Evolutionary conservation across 305 asterid genomes (phyloP).

Genomic region (Euphrasia arctica): DNA sequence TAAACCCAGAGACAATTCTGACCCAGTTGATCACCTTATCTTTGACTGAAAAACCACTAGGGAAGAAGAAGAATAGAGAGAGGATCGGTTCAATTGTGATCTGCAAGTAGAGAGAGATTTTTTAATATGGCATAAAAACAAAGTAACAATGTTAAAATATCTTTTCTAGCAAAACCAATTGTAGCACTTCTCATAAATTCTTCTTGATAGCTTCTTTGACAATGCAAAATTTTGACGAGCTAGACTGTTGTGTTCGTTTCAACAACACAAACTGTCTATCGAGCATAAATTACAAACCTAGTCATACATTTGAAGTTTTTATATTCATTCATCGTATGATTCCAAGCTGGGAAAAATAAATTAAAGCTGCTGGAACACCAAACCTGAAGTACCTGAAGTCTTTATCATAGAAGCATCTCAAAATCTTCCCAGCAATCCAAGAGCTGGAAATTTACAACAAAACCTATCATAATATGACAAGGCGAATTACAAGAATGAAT

Average conservation of each 20-base stretch:
- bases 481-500: constrained; percentile 19
- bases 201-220: constrained; percentile 12
- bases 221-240: constrained; percentile 16
- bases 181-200: constrained; percentile 18
- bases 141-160: constrained; percentile 17
- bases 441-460: constrained; percentile 52
- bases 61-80: constrained; percentile 63
- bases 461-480: constrained; percentile 25
- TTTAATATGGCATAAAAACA: constrained; percentile 19
- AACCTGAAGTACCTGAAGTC: constrained; percentile 80
- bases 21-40: constrained; percentile 81
- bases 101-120: constrained; percentile 47
- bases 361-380: constrained; percentile 17
- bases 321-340: constrained; percentile 17
- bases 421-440: constrained; percentile 87
- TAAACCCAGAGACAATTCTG: constrained; percentile 69
- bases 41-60: constrained; percentile 64
- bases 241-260: constrained; percentile 13
- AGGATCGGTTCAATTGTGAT: constrained; percentile 80
- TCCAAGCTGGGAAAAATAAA: constrained; percentile 16
- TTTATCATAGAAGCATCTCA: constrained; percentile 96
- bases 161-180: constrained; percentile 20
- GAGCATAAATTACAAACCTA: not conserved
- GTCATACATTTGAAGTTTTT: constrained; percentile 13
- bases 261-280: constrained; percentile 17